Base-by-base conservation (phyloP, 495 filamentous ascomycete species). In the Penicillium pancosmium region DNA sequence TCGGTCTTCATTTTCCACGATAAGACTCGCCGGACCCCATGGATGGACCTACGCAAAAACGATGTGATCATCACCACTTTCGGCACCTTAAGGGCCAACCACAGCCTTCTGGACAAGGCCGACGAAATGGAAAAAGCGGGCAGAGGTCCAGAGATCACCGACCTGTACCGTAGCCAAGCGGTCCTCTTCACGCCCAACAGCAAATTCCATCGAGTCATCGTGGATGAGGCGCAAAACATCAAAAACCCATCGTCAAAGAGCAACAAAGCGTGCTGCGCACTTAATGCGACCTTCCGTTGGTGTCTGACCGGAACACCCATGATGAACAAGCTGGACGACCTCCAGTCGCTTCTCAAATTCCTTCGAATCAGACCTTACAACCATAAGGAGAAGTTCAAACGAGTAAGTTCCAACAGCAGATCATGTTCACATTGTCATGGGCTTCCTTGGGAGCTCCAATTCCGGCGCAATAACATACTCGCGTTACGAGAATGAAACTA, bases 291-390 rank as follows among this genome's bases (percentile, higher is more conserved):
- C 31, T 85, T 89, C 63, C 78, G 94, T 16, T 89, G 92, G 73
- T 96, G 91, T 66, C 85, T 98, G 72, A 95, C 90, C 11, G 94
- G 94, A 7, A 97, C 92, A 0, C 94, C 94, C 0, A 95, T 97
- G 87, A 93, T 94, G 88, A 98, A 98, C 64, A 85, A 80, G 13
- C 84, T 93, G 3, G 80, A 82, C 33, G 94, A 97, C 66, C 74
- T 96, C n/a, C 93, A 85, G 65, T 88, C 92, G 3, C 76, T 97
- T 34, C 80, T 98, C 50, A 82, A 80, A 21, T 98, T 97, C 71
- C 79, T 97, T 47, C 78, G 84, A 4, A 94, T 95, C 63, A 83
- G 78, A 46, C 93, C 93, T n/a, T 98, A 93, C 69, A 80, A 81
- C 57, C 81, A 86, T 2, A 80, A 80, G 68, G 72, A 81, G 1